Percentiles rank a stretch among this genome's conserved stretches.
Conservation (phyloP, 2,329 filamentous ascomycete genomes). For the Colletotrichum euphorbiae region DNA sequence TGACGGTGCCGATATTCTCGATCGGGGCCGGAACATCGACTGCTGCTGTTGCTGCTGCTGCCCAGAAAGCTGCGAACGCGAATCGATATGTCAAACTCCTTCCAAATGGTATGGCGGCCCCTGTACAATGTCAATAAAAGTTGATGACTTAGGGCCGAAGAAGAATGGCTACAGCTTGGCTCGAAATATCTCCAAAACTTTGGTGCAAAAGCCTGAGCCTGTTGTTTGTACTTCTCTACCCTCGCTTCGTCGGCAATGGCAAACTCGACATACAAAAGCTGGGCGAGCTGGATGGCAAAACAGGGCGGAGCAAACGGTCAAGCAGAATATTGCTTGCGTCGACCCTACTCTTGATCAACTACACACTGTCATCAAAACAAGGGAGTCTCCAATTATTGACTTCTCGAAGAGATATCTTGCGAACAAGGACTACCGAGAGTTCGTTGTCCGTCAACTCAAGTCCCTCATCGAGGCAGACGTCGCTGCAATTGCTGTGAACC, state of each 20-base stretch:
- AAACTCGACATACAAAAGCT: constrained; percentile 54
- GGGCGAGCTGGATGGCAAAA: constrained; percentile 59
- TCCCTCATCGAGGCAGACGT: constrained; percentile 59
- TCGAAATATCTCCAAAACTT: no score
- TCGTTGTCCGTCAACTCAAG: constrained; percentile 54
- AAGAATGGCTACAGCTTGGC: no score
- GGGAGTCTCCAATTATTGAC: constrained; percentile 45
- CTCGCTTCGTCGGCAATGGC: constrained; percentile 51
- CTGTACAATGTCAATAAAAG: no score
- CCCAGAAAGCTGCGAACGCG: no score
- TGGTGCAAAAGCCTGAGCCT: no score
- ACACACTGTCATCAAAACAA: constrained; percentile 41
- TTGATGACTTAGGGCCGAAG: no score
- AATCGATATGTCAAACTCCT: no score
- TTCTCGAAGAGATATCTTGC: constrained; percentile 55
- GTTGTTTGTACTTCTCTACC: constrained; percentile 49
- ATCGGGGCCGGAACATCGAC: no score
- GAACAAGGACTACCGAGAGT: constrained; percentile 52
- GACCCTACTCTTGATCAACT: constrained; percentile 43
- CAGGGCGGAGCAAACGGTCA: neutral
- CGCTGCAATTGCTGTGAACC: constrained; percentile 58
- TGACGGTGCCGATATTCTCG: no score
- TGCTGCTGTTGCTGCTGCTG: no score
- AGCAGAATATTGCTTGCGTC: constrained; percentile 39
- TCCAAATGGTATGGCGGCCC: no score